Evolutionary conservation across 2,329 filamentous ascomycete genomes (phyloP), one percentile per base, ranked within the genome.

Genomic region (Fusarium hostae): DNA sequence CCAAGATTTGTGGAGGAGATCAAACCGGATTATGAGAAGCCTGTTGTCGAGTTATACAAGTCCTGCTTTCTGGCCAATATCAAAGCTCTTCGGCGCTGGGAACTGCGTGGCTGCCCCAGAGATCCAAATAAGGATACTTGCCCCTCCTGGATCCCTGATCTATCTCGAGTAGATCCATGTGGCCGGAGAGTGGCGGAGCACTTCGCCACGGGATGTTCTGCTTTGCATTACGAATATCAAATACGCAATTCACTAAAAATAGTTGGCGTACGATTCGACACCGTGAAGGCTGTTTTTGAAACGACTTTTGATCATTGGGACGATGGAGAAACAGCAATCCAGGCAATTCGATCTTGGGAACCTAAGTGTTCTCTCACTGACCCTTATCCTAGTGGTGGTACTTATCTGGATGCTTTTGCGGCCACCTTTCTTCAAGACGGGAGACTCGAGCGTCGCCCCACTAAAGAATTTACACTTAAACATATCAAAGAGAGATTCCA

Each of bases 101-200:
- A 54, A 2, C 34, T 54, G 5, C 34, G 34, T 22, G 50, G 50
- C 13, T 5, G 20, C 2, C 50, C 50, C 8, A 24, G 34, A 12
- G 12, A 18, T 1, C 50, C 50, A 1, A 3, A 41, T 5, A n/a
- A 40, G 20, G 20, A 30, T 26, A 1, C 8, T 5, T 13, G 1
- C 9, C 24, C 34, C 8, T 54, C 24, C 6, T 54, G 34, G 34
- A 5, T 54, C 5, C 50, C 50, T 1, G 20, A 54, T 18, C 35
- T 54, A 40, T 54, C 50, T 7, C 0, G 18, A 13, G 0, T 0
- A 9, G 50, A 54, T n/a, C 24, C 35, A 9, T 54, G 40, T 28
- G 34, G 2, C 3, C 24, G 34, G 1, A 40, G 1, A 28, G 13
- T 52, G 3, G 10, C 18, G 13, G 1, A 2, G 0, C 12, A 40